phyloP scores from a whole-genome alignment of 345 rosid genomes.

The Litchi chinensis region DNA sequence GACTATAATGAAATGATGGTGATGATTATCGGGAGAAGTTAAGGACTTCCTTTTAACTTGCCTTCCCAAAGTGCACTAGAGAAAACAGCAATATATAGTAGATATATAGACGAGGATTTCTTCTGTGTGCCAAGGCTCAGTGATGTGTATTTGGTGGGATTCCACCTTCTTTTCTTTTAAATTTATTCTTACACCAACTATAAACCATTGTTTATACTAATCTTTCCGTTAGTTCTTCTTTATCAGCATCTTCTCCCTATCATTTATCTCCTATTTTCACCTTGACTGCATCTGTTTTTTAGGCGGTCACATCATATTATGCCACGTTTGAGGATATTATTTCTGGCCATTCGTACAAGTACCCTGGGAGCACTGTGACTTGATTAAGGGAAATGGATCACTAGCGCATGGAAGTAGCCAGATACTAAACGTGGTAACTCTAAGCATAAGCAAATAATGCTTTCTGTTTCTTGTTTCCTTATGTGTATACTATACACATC shows the following conservation, averaged over 20 bases:
- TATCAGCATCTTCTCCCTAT: conserved; percentile 16
- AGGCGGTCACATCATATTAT: conserved; percentile 21
- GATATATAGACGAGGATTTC: conserved; percentile 31
- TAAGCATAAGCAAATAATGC: neutral
- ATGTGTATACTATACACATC: neutral
- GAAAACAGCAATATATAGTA: conserved; percentile 56
- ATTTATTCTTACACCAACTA: conserved; percentile 39
- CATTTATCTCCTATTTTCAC: neutral
- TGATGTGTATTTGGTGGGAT: conserved; percentile 39
- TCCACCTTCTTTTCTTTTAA: conserved; percentile 38
- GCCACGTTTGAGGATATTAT: conserved; percentile 3
- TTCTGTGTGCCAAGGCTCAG: conserved; percentile 21
- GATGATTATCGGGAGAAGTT: conserved; percentile 26
- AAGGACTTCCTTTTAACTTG: conserved; percentile 37
- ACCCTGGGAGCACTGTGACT: neutral
- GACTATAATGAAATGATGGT: conserved; percentile 27
- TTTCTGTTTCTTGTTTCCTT: conserved; percentile 3
- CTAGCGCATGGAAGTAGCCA: neutral
- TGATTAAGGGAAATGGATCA: neutral
- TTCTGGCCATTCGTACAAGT: neutral
- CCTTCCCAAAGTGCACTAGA: conserved; percentile 54
- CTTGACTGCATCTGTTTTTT: conserved; percentile 10
- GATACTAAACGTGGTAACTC: conserved; percentile 7
- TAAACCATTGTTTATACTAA: conserved; percentile 23
- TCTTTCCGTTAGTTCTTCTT: conserved; percentile 18